Conservation (phyloP, 2,329 filamentous ascomycete species). For the Eutypa lata region DNA sequence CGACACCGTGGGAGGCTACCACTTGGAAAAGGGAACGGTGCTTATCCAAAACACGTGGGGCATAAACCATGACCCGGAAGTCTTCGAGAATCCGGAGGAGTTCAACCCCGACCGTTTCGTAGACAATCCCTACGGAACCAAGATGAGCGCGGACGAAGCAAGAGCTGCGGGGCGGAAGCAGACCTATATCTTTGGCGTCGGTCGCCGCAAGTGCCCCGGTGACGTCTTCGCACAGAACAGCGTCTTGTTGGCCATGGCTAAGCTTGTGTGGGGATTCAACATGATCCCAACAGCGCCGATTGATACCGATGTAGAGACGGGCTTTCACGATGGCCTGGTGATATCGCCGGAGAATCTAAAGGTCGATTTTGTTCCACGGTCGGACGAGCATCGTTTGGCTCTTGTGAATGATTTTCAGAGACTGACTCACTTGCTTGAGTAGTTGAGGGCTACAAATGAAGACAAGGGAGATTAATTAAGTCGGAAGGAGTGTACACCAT, state of each 20-base stretch:
- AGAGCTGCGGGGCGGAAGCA: constrained; percentile 4
- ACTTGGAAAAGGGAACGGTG: constrained; percentile 22
- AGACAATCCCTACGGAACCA: constrained; percentile 2
- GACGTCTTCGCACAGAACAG: constrained; percentile 6
- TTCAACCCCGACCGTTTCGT: constrained; percentile 17
- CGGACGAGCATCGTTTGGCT: background rate
- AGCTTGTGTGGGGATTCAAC: constrained; percentile 8
- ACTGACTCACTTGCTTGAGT: background rate
- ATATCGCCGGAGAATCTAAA: constrained; percentile 2
- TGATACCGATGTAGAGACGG: constrained; percentile 5
- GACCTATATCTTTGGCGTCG: constrained; percentile 5
- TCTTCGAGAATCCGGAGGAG: constrained; percentile 11
- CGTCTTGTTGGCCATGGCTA: constrained; percentile 2
- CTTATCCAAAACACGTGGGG: constrained; percentile 43
- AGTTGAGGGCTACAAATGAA: background rate
- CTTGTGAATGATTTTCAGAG: constrained; percentile 3
- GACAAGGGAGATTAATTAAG: too few relatives aligned
- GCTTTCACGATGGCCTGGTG: constrained; percentile 5
- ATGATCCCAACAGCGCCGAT: background rate
- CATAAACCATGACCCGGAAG: constrained; percentile 13
- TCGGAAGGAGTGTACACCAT: too few relatives aligned
- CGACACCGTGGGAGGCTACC: constrained; percentile 11
- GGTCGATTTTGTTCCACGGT: constrained; percentile 2
- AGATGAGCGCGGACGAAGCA: background rate
- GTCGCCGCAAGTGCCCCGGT: constrained; percentile 7